Evolutionary conservation across 139 green algal genomes (phyloP).

Genomic region (Yamagishiella unicocca): DNA sequence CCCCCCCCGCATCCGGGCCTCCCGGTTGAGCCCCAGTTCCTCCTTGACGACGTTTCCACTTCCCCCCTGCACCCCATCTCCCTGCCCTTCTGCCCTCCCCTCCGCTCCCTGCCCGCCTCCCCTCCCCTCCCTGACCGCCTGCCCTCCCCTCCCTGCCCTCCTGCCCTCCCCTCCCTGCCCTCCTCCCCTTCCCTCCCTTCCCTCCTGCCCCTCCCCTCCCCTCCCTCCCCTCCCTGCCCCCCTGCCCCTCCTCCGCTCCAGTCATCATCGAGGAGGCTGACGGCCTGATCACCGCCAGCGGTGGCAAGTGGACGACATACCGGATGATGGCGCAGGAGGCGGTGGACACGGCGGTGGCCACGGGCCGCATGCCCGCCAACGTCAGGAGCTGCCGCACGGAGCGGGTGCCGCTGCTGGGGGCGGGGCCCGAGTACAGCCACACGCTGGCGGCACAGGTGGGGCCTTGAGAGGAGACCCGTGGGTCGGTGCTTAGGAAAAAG

Average conservation of each 20-base stretch:
- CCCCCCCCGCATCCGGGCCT: too few relatives aligned
- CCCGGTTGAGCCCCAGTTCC: too few relatives aligned
- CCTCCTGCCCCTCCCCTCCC: not conserved
- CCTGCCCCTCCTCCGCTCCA: too few relatives aligned
- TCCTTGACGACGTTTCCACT: not conserved
- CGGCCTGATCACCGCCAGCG: conserved; percentile 93
- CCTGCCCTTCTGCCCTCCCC: not conserved
- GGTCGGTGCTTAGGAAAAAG: too few relatives aligned
- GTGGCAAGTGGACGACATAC: conserved; percentile 98
- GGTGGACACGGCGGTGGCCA: conserved; percentile 71
- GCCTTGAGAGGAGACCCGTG: not conserved
- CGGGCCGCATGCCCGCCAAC: conserved; percentile 49
- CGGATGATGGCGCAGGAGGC: conserved; percentile 90
- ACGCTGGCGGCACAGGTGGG: conserved; percentile 78
- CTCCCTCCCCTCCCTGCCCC: not conserved
- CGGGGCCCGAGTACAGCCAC: conserved; percentile 70
- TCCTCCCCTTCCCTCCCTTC: too few relatives aligned
- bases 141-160: too few relatives aligned
- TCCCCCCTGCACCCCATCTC: not conserved
- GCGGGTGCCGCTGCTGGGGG: conserved; percentile 80
- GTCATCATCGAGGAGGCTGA: conserved; percentile 86
- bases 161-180: too few relatives aligned
- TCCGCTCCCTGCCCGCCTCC: too few relatives aligned
- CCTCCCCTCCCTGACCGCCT: too few relatives aligned
- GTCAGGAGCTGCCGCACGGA: conserved; percentile 74